Percentiles rank a stretch among this genome's conserved stretches.
phyloP scores from a whole-genome alignment of 202 grass and related monocot genomes.

The Carex arenaria region DNA sequence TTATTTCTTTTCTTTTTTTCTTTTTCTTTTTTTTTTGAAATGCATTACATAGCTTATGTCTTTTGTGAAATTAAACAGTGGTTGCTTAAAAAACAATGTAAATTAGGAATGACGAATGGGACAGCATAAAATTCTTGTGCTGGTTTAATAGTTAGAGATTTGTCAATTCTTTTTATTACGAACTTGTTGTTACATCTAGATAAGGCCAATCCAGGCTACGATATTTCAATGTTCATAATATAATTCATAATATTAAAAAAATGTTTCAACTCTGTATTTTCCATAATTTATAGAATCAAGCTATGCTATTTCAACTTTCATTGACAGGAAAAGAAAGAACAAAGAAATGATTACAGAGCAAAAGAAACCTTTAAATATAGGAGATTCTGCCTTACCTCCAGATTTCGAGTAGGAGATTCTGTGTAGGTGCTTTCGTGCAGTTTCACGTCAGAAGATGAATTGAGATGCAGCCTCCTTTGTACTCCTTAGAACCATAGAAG shows the following conservation, averaged over 20 bases:
- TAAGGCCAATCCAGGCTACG: too few species aligned
- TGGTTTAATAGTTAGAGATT: too few species aligned
- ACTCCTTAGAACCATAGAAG: too few species aligned
- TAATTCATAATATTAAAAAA: too few species aligned
- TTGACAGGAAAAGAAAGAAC: background rate
- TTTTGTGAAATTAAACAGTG: background rate
- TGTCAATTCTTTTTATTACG: too few species aligned
- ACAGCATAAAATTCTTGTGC: too few species aligned
- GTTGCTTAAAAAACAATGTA: background rate
- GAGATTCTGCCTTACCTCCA: background rate
- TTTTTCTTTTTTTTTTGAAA: too few species aligned
- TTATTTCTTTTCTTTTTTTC: too few species aligned
- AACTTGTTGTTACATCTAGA: too few species aligned
- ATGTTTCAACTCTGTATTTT: too few species aligned
- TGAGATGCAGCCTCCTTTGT: too few species aligned
- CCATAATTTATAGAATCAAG: background rate
- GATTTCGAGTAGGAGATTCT: background rate
- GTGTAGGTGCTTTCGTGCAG: background rate
- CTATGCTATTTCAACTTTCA: background rate
- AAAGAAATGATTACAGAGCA: background rate
- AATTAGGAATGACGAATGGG: background rate
- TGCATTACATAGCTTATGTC: background rate
- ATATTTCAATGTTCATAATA: too few species aligned
- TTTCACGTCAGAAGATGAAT: background rate
- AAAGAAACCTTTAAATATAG: background rate